Evolutionary conservation across 225 moss, liverwort and hornwort genomes (phyloP), one percentile per base, ranked within the genome.

Genomic region (Polytrichum commune): DNA sequence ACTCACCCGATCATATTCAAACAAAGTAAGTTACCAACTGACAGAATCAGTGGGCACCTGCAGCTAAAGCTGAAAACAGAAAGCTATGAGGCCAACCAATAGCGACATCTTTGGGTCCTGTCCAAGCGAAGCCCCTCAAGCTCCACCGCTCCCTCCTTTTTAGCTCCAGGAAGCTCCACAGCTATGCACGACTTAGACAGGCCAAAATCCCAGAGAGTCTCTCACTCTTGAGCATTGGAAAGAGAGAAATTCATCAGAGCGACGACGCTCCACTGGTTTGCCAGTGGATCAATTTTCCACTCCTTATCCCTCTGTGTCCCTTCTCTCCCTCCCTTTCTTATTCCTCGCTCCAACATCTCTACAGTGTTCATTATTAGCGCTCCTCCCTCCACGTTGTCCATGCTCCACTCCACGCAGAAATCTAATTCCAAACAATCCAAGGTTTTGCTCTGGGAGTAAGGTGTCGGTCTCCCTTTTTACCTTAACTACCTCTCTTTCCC

Each of bases 51-150:
- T 69, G 79, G 83, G 84, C 83, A 63, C 79, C 82, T 86, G 82
- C 22, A 22, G 58, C 80, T 82, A 84, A 78, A 77, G 79, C 84
- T 89, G 83, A 86, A 78, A 86, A 81, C 83, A 86, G 81, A 86
- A 93, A 89, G 89, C 91, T 93, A 93, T 83, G 89, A 90, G 91
- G 91, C 91, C 88, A 93, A 93, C 93, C 91, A 86, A 91, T 82
- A 88, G 86, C 78, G 87, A 90, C 87, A 90, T 84, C 78, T 93
- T 85, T 89, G 85, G 80, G 46, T 46, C 46, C 46, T 46, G 46
- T 88, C 88, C 88, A 84, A 89, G 89, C 91, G 89, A 91, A 89
- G 89, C 90, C 89, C 90, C 88, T 88, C 82, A 93, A 93, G 91
- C 93, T 93, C 91, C 88, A 93, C 84, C 91, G 91, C 93, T 91